Evolutionary conservation across 495 filamentous ascomycete species (phyloP).

Genomic region (Annulohypoxylon bovei): DNA sequence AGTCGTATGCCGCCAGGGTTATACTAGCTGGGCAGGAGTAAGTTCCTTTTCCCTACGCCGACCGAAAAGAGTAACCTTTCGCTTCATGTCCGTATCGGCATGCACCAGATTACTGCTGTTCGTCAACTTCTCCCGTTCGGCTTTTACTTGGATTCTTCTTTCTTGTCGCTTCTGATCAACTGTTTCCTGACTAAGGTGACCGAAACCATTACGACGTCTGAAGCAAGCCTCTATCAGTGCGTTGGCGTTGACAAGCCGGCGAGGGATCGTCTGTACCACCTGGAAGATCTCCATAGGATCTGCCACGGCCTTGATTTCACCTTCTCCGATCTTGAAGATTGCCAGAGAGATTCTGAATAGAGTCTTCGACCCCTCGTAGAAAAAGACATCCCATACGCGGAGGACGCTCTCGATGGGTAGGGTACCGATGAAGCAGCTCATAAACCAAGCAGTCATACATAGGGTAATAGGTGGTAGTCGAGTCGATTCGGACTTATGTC

Average conservation of each 20-base stretch:
- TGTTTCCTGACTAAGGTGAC: conserved; percentile 75
- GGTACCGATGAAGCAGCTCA: conserved; percentile 94
- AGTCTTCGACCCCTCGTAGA: conserved; percentile 94
- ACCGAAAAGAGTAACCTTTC: conserved; percentile 55
- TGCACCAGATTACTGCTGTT: conserved; percentile 15
- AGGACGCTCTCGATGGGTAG: conserved; percentile 90
- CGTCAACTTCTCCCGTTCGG: conserved; percentile 51
- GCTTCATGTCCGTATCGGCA: conserved; percentile 40
- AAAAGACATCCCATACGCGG: conserved; percentile 94
- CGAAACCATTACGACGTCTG: conserved; percentile 80
- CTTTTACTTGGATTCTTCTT: conserved; percentile 58
- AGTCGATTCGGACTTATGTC: conserved; percentile 49
- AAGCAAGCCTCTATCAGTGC: conserved; percentile 82
- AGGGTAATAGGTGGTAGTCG: conserved; percentile 90
- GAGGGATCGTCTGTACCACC: conserved; percentile 89
- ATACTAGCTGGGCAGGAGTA: conserved; percentile 47
- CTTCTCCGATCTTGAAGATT: conserved; percentile 91
- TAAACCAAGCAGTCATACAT: conserved; percentile 97
- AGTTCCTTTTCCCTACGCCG: conserved; percentile 46
- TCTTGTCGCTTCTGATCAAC: conserved; percentile 71
- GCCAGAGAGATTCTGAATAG: conserved; percentile 93
- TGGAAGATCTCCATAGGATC: conserved; percentile 98
- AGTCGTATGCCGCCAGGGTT: conserved; percentile 10
- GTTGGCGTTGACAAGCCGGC: conserved; percentile 82
- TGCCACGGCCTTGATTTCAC: conserved; percentile 77